phyloP scores from a whole-genome alignment of 352 stramenopile species.

The Lagenidium giganteum region DNA sequence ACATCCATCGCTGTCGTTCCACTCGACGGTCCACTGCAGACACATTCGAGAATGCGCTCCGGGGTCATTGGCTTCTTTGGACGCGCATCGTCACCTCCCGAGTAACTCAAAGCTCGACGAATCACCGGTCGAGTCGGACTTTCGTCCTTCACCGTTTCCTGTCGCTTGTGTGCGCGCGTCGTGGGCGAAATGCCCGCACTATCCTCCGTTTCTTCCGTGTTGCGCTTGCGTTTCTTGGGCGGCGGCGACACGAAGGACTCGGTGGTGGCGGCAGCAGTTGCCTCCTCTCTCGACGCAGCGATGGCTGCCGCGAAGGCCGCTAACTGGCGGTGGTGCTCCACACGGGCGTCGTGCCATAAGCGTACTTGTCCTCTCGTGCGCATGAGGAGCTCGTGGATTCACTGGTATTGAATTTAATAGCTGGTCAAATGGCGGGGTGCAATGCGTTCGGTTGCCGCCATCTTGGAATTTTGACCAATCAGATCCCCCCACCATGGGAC shows the following conservation, averaged over 20 bases:
- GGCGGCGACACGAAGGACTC: not conserved
- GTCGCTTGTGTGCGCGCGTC: constrained; percentile 4
- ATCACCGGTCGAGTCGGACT: constrained; percentile 3
- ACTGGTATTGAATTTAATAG: too few species aligned
- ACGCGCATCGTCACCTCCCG: not conserved
- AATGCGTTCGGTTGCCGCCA: too few species aligned
- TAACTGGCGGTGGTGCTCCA: constrained; percentile 10
- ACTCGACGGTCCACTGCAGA: constrained; percentile 19
- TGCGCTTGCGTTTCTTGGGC: constrained; percentile 10
- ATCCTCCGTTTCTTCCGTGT: constrained; percentile 1
- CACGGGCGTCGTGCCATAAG: constrained; percentile 4
- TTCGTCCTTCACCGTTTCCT: not conserved
- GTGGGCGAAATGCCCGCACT: constrained; percentile 9
- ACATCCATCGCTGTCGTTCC: constrained; percentile 14
- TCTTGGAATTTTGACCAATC: too few species aligned
- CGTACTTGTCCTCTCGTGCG: constrained; percentile 13
- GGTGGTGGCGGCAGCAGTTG: not conserved
- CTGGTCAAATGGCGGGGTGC: too few species aligned
- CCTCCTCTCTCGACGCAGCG: constrained; percentile 1
- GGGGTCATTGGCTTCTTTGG: constrained; percentile 1
- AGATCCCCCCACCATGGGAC: too few species aligned
- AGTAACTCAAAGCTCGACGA: constrained; percentile 16
- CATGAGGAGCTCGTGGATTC: too few species aligned
- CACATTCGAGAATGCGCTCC: constrained; percentile 20
- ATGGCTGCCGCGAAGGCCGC: constrained; percentile 10